phyloP scores from a whole-genome alignment of 2,329 filamentous ascomycete species.

The Coniochaeta sp. region DNA sequence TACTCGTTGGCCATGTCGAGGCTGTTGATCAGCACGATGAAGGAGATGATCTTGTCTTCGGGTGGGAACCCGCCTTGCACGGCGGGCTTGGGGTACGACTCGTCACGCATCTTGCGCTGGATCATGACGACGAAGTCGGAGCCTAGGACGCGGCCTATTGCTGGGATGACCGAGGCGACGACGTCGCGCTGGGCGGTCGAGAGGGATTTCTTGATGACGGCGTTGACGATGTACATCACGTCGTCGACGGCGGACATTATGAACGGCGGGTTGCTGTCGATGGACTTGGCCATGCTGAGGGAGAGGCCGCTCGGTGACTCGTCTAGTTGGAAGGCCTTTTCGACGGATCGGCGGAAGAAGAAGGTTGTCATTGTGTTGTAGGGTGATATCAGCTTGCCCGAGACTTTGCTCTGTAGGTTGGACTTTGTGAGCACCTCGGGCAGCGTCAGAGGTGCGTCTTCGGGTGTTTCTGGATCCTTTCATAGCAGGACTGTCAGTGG shows the following conservation, averaged over 20 bases:
- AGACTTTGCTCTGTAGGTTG: constrained; percentile 71
- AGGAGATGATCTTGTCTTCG: constrained; percentile 80
- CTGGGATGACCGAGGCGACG: constrained; percentile 69
- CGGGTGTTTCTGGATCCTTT: constrained; percentile 47
- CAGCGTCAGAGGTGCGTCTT: constrained; percentile 51
- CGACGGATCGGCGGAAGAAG: constrained; percentile 92
- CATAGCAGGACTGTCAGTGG: constrained; percentile 4
- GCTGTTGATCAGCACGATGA: constrained; percentile 92
- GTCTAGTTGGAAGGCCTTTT: constrained; percentile 95
- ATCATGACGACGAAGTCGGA: constrained; percentile 95
- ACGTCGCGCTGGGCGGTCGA: constrained; percentile 78
- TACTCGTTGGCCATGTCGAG: constrained; percentile 91
- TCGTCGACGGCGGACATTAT: constrained; percentile 96
- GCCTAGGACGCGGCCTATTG: constrained; percentile 70
- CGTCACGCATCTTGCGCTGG: constrained; percentile 94
- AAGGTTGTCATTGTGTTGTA: constrained; percentile 94
- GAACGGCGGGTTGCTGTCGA: constrained; percentile 75
- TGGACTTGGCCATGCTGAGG: constrained; percentile 61
- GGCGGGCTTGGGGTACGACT: constrained; percentile 76
- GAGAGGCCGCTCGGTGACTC: constrained; percentile 76
- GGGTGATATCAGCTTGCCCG: constrained; percentile 63
- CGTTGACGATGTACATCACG: constrained; percentile 98
- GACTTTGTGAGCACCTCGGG: constrained; percentile 73
- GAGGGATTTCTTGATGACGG: constrained; percentile 78
- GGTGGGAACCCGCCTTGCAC: constrained; percentile 77